A percentile compares a stretch with the other conserved stretches of the same genome.
phyloP scores from a whole-genome alignment of 768 basidiomycete genomes.

The Xerocomellus amylosporus region DNA sequence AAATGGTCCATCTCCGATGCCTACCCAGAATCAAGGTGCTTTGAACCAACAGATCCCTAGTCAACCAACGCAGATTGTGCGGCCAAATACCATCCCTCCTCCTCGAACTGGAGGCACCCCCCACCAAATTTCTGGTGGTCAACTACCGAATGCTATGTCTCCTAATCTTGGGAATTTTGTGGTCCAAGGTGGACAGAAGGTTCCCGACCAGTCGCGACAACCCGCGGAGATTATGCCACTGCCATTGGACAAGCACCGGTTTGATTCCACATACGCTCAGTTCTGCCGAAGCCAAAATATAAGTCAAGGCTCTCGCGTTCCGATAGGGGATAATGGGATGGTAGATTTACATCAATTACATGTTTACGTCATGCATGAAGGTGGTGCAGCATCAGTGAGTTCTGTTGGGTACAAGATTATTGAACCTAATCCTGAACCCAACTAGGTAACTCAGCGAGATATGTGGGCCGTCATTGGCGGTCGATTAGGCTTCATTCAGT shows the following conservation, averaged over 20 bases:
- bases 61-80: slow-evolving; percentile 30
- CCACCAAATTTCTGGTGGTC: slow-evolving; percentile 33
- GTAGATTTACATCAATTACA: slow-evolving; percentile 66
- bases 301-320: slow-evolving; percentile 38
- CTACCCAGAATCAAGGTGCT: slow-evolving; percentile 16
- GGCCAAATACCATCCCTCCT: slow-evolving; percentile 35
- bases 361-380: slow-evolving; percentile 54
- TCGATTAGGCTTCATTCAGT: slow-evolving; percentile 62
- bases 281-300: slow-evolving; percentile 45
- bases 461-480: slow-evolving; percentile 66
- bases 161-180: slow-evolving; percentile 33
- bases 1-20: slow-evolving; percentile 20
- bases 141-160: slow-evolving; percentile 34
- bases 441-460: slow-evolving; percentile 55
- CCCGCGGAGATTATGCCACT: slow-evolving; percentile 34
- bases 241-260: slow-evolving; percentile 49
- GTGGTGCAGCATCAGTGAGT: slow-evolving; percentile 49
- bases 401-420: not conserved
- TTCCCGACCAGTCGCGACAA: slow-evolving; percentile 17
- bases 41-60: slow-evolving; percentile 32
- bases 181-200: slow-evolving; percentile 21
- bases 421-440: slow-evolving; percentile 7
- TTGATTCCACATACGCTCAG: slow-evolving; percentile 49
- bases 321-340: slow-evolving; percentile 49
- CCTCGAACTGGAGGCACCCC: slow-evolving; percentile 40